Evolutionary conservation across 768 basidiomycete species (phyloP).

Genomic region (Rhizopogon vesiculosus): DNA sequence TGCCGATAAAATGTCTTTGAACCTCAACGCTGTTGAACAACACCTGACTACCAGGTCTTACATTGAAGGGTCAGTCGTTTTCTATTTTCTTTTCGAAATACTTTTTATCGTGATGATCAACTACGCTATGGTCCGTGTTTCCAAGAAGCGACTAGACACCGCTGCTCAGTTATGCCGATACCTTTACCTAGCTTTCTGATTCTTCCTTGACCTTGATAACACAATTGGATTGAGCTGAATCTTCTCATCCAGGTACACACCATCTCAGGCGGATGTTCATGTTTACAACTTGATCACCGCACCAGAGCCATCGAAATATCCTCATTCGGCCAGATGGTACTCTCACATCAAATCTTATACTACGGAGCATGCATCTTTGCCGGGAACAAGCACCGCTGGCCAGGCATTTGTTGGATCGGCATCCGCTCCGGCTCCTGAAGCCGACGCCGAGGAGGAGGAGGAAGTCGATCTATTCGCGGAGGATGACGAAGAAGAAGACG

Average conservation of each 20-base stretch:
- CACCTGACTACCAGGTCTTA: conserved; percentile 88
- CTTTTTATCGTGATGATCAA: conserved; percentile 51
- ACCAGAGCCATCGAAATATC: conserved; percentile 60
- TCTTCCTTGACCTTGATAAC: conserved; percentile 4
- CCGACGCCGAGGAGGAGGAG: conserved; percentile 35
- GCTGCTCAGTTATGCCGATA: conserved; percentile 76
- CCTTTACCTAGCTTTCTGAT: conserved; percentile 72
- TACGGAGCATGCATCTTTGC: conserved; percentile 69
- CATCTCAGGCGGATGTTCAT: conserved; percentile 91
- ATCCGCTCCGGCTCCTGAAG: conserved; percentile 39
- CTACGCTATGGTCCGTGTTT: conserved; percentile 94
- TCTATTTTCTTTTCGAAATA: background rate
- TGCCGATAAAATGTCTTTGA: conserved; percentile 50
- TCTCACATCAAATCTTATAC: conserved; percentile 87
- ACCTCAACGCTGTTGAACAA: conserved; percentile 72
- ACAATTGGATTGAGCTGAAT: conserved; percentile 6
- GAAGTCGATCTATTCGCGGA: conserved; percentile 84
- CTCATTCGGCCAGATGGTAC: conserved; percentile 88
- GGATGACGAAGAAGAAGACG: conserved; percentile 74
- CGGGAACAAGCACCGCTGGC: conserved; percentile 83
- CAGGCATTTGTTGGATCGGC: conserved; percentile 61
- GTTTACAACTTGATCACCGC: conserved; percentile 80
- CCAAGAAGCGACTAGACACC: conserved; percentile 93
- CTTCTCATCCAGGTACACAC: conserved; percentile 59
- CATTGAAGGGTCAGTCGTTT: conserved; percentile 78